These are phyloP conservation scores for Eutrema yunnanense DNA, from an alignment of 345 rosid genomes.

Conservation along the genomic window DNA sequence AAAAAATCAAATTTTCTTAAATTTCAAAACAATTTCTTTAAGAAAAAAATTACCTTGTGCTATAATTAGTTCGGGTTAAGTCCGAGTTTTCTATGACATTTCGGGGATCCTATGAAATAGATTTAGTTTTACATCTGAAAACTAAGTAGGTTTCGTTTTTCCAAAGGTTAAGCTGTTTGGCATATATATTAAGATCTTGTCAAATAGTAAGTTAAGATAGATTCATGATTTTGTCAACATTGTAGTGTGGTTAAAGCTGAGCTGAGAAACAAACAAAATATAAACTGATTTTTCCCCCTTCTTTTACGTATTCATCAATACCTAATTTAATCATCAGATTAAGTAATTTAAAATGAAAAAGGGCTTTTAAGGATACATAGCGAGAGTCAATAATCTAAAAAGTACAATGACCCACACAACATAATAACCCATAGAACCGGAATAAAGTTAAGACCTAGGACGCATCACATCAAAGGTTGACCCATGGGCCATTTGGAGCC, in stretches of 20 bases:
- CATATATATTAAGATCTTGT: background rate
- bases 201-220: background rate
- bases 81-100: no score
- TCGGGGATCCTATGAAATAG: no score
- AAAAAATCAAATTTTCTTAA: no score
- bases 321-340: background rate
- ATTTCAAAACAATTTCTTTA: no score
- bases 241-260: background rate
- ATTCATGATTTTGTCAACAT: background rate
- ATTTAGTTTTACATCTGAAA: no score
- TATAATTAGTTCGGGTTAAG: no score
- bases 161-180: background rate
- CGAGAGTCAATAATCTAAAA: constrained; percentile 25
- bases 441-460: constrained; percentile 22
- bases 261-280: background rate
- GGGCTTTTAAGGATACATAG: constrained; percentile 7
- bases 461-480: constrained; percentile 24
- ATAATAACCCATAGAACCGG: background rate
- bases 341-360: background rate
- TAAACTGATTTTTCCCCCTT: background rate
- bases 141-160: background rate
- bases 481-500: constrained; percentile 28
- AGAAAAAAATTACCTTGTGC: no score
- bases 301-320: background rate
- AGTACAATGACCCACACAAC: constrained; percentile 28